Evolutionary conservation across 164 flowering plant genomes (phyloP).

Genomic region (Magnolia sinica): DNA sequence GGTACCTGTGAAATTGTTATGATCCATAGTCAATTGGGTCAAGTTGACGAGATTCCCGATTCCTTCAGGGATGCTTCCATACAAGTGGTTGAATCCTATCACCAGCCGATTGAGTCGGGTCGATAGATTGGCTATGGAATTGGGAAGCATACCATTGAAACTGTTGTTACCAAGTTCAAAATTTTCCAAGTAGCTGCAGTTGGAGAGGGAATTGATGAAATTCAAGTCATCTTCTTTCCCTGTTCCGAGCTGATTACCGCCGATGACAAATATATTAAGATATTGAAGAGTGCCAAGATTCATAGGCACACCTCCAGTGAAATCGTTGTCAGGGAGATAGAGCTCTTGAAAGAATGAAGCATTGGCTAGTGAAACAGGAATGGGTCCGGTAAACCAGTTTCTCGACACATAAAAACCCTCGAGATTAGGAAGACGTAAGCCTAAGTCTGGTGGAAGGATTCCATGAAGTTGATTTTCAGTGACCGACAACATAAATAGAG

Average conservation of each 20-base stretch:
- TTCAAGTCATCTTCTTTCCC: neutral
- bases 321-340: neutral
- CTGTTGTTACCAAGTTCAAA: neutral
- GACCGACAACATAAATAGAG: slow-evolving; percentile 23
- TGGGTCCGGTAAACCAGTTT: neutral
- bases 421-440: slow-evolving; percentile 29
- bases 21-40: neutral
- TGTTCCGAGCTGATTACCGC: neutral
- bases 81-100: neutral
- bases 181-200: slow-evolving; percentile 1
- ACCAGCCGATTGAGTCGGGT: neutral
- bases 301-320: slow-evolving; percentile 9
- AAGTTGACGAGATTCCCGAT: neutral
- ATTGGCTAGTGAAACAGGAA: slow-evolving; percentile 13
- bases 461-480: slow-evolving; percentile 37
- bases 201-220: slow-evolving; percentile 5
- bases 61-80: slow-evolving; percentile 1
- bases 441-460: slow-evolving; percentile 8
- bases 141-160: neutral
- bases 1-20: slow-evolving; percentile 2
- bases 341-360: neutral
- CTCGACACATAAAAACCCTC: neutral
- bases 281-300: slow-evolving; percentile 2
- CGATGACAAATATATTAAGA: neutral
- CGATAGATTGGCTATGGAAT: slow-evolving; percentile 1